These are phyloP conservation scores for Metarhizium robertsii DNA, from an alignment of 2,329 filamentous ascomycete species.

Conservation along the genomic window DNA sequence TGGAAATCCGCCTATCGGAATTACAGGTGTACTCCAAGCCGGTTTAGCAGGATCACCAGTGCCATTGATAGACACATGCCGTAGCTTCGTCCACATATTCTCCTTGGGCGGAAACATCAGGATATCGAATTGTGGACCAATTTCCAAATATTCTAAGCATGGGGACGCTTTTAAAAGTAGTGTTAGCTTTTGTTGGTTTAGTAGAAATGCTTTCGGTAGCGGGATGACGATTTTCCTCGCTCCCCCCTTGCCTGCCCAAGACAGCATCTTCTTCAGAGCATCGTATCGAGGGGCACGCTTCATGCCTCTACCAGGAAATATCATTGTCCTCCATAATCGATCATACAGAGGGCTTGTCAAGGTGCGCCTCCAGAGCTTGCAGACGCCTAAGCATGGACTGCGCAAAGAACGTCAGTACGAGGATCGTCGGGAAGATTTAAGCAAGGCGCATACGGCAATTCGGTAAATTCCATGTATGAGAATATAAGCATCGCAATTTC, in stretches of 20 bases:
- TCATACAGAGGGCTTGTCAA: conserved; percentile 19
- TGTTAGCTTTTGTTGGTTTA: conserved; percentile 20
- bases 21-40: conserved; percentile 5
- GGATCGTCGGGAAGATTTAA: neutral
- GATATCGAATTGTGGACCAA: conserved; percentile 8
- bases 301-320: conserved; percentile 15
- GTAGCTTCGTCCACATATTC: conserved; percentile 7
- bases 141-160: conserved; percentile 18
- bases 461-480: conserved; percentile 21
- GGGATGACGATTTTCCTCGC: conserved; percentile 19
- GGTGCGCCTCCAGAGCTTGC: conserved; percentile 21
- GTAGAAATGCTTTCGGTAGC: conserved; percentile 15
- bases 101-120: conserved; percentile 4
- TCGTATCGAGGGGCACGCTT: conserved; percentile 14
- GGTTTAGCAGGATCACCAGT: conserved; percentile 6
- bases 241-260: conserved; percentile 20
- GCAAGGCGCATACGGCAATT: conserved; percentile 17
- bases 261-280: conserved; percentile 19
- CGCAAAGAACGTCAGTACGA: conserved; percentile 1
- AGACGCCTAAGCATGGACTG: conserved; percentile 23
- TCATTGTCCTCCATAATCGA: conserved; percentile 22
- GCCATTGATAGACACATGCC: conserved; percentile 6
- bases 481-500: conserved; percentile 29
- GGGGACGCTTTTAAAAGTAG: conserved; percentile 16
- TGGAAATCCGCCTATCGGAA: conserved; percentile 4